These are phyloP conservation scores for Solanum hybrid DNA, from an alignment of 305 asterid species.

Conservation along the genomic window DNA sequence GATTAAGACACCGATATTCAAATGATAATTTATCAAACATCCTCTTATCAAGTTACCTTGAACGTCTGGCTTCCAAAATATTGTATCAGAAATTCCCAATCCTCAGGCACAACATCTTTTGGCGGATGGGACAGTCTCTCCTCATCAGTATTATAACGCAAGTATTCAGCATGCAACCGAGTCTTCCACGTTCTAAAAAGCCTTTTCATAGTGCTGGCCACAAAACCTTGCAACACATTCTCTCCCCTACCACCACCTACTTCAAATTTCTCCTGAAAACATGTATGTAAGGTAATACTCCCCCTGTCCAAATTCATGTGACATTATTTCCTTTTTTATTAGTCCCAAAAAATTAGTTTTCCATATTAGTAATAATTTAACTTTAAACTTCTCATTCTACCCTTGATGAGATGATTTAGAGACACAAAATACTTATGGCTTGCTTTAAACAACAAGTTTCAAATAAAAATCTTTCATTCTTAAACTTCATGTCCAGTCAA, in stretches of 20 bases:
- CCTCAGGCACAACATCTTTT: not conserved
- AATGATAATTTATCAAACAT: not conserved
- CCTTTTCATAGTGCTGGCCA: not conserved
- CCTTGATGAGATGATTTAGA: not conserved
- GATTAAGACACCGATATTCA: not conserved
- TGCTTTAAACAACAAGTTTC: not conserved
- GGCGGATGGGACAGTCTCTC: not conserved
- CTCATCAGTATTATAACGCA: not conserved
- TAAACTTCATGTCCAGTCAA: not conserved
- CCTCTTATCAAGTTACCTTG: not conserved
- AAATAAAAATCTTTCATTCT: not conserved
- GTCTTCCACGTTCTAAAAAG: constrained; percentile 7
- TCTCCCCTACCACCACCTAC: constrained; percentile 6
- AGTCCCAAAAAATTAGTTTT: not conserved
- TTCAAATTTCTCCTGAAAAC: constrained; percentile 1
- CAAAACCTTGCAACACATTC: not conserved
- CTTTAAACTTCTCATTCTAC: not conserved
- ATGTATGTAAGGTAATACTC: not conserved
- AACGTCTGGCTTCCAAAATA: constrained; percentile 2
- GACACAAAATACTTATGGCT: not conserved
- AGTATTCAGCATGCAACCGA: constrained; percentile 7
- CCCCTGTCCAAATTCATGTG: not conserved
- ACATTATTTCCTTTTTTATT: not conserved
- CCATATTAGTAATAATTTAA: not conserved
- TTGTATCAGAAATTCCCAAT: not conserved